These are phyloP conservation scores for Trichothecium roseum DNA, from an alignment of 2,329 filamentous ascomycete genomes.

Conservation along the genomic window DNA sequence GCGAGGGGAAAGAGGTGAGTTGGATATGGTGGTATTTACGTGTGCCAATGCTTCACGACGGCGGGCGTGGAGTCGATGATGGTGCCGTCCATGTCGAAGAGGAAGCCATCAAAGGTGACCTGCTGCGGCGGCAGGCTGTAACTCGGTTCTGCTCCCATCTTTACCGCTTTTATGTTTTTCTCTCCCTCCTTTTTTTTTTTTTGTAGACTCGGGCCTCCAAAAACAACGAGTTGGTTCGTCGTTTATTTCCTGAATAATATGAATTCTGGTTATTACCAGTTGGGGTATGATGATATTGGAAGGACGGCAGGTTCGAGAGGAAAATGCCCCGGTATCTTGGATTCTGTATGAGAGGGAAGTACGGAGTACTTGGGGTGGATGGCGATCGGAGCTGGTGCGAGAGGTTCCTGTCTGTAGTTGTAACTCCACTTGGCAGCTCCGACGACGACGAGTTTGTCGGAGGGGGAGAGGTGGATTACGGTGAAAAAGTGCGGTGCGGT, in stretches of 20 bases:
- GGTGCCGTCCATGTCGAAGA: constrained; percentile 74
- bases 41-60: constrained; percentile 68
- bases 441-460: neutral
- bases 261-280: constrained; percentile 1
- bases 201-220: too few species aligned
- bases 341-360: too few species aligned
- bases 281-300: constrained; percentile 1
- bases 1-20: neutral
- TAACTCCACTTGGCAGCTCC: constrained; percentile 3
- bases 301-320: too few species aligned
- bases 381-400: too few species aligned
- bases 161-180: neutral
- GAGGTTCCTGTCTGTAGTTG: too few species aligned
- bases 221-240: too few species aligned
- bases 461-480: too few species aligned
- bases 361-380: too few species aligned
- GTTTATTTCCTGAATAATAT: too few species aligned
- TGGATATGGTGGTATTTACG: constrained; percentile 30
- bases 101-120: constrained; percentile 42
- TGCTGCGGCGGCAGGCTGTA: constrained; percentile 33
- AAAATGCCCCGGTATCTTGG: too few species aligned
- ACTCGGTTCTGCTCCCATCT: constrained; percentile 10
- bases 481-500: too few species aligned
- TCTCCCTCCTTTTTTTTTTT: too few species aligned
- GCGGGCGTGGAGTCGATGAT: constrained; percentile 74